Conservation (phyloP, 1,284 basidiomycete genomes). For the Cryptococcus amylolentus region DNA sequence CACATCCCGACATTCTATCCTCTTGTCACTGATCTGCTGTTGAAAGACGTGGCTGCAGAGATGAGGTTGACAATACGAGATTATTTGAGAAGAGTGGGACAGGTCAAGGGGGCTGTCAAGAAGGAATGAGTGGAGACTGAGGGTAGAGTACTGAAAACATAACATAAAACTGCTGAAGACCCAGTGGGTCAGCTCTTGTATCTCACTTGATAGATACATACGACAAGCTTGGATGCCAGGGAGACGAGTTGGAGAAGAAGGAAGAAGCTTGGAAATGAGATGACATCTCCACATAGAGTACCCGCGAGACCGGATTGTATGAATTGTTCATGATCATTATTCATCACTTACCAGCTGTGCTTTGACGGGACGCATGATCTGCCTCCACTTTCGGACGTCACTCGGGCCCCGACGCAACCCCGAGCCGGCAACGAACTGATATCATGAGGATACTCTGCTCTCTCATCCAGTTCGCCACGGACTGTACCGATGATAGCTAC, state of each 20-base stretch:
- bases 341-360: neutral
- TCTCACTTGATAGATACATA: too few relatives aligned
- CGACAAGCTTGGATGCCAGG: neutral
- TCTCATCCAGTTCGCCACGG: too few relatives aligned
- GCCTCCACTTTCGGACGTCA: too few relatives aligned
- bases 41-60: constrained; percentile 73
- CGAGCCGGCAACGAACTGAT: too few relatives aligned
- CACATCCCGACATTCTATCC: constrained; percentile 86
- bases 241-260: neutral
- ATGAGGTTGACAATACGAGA: constrained; percentile 71
- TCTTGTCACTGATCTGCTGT: constrained; percentile 72
- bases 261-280: too few relatives aligned
- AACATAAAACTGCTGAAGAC: too few relatives aligned
- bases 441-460: too few relatives aligned
- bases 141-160: neutral
- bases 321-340: neutral
- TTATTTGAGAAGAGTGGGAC: constrained; percentile 60
- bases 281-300: neutral
- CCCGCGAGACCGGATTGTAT: too few relatives aligned
- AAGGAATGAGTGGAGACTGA: neutral
- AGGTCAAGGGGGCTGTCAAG: constrained; percentile 27
- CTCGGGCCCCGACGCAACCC: too few relatives aligned
- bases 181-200: too few relatives aligned
- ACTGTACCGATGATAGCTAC: neutral
- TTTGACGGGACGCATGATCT: too few relatives aligned